Evolutionary conservation across 805 yeast species (phyloP).

Genomic region (Brettanomyces anomalus): DNA sequence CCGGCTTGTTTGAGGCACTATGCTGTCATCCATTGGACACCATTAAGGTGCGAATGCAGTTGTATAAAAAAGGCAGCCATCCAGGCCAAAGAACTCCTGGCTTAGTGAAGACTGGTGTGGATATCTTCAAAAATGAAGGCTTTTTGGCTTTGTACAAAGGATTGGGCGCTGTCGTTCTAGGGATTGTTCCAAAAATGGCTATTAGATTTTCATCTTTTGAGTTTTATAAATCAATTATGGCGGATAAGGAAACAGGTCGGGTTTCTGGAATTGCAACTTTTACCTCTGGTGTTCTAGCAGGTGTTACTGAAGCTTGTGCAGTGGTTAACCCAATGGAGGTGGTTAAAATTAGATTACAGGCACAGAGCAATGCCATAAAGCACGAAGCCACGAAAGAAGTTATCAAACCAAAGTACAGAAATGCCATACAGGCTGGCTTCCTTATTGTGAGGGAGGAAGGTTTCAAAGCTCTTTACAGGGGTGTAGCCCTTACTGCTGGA

Average conservation of each 20-base stretch:
- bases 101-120: conserved; percentile 70
- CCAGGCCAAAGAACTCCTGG: conserved; percentile 62
- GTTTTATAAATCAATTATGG: conserved; percentile 64
- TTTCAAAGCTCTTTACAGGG: conserved; percentile 77
- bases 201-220: conserved; percentile 93
- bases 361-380: conserved; percentile 87
- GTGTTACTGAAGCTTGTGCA: conserved; percentile 88
- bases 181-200: conserved; percentile 98
- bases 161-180: conserved; percentile 92
- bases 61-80: conserved; percentile 58
- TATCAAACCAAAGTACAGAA: conserved; percentile 69
- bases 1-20: conserved; percentile 95
- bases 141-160: conserved; percentile 88
- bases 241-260: conserved; percentile 48
- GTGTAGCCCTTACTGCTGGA: conserved; percentile 92
- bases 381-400: conserved; percentile 42
- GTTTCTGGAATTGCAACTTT: conserved; percentile 72
- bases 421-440: conserved; percentile 85
- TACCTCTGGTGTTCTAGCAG: conserved; percentile 94
- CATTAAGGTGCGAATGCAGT: conserved; percentile 94
- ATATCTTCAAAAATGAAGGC: conserved; percentile 73
- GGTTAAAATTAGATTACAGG: conserved; percentile 91
- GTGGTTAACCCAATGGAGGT: conserved; percentile 98
- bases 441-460: conserved; percentile 89
- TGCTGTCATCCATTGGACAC: conserved; percentile 98